Conservation (phyloP, 2,329 filamentous ascomycete species). For the Colletotrichum sojae region DNA sequence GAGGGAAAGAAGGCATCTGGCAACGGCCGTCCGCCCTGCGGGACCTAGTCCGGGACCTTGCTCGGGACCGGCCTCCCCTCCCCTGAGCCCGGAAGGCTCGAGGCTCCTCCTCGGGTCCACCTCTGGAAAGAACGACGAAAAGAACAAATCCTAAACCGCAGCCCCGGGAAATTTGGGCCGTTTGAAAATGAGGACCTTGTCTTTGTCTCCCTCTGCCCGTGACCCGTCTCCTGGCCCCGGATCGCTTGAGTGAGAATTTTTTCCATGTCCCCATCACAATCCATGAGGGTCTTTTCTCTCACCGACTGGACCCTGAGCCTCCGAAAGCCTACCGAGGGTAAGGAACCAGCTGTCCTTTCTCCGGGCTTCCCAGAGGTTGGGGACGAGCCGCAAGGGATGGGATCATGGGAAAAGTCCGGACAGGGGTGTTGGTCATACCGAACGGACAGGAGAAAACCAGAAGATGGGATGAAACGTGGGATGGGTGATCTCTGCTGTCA, state of each 20-base stretch:
- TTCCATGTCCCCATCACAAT: background rate
- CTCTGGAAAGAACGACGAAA: conserved; percentile 6
- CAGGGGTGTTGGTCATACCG: background rate
- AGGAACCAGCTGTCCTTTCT: background rate
- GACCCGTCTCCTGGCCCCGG: background rate
- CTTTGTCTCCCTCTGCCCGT: background rate
- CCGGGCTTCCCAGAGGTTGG: conserved; percentile 18
- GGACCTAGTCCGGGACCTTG: no score
- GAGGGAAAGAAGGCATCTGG: conserved; percentile 9
- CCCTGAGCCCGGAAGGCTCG: conserved; percentile 1
- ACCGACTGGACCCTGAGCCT: conserved; percentile 14
- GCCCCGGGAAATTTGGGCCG: conserved; percentile 39
- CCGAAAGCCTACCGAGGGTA: conserved; percentile 2
- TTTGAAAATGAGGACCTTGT: conserved; percentile 31
- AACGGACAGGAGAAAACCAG: conserved; percentile 1
- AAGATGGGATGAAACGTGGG: conserved; percentile 34
- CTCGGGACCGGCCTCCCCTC: background rate
- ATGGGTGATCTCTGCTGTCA: conserved; percentile 29
- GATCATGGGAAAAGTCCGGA: background rate
- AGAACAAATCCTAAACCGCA: conserved; percentile 36
- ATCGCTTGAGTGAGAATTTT: background rate
- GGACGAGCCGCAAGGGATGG: conserved; percentile 14
- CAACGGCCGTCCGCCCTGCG: background rate
- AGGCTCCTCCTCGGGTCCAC: background rate
- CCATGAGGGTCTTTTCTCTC: conserved; percentile 3